Evolutionary conservation across 2,329 filamentous ascomycete genomes (phyloP).

Genomic region (Fusarium redolens): DNA sequence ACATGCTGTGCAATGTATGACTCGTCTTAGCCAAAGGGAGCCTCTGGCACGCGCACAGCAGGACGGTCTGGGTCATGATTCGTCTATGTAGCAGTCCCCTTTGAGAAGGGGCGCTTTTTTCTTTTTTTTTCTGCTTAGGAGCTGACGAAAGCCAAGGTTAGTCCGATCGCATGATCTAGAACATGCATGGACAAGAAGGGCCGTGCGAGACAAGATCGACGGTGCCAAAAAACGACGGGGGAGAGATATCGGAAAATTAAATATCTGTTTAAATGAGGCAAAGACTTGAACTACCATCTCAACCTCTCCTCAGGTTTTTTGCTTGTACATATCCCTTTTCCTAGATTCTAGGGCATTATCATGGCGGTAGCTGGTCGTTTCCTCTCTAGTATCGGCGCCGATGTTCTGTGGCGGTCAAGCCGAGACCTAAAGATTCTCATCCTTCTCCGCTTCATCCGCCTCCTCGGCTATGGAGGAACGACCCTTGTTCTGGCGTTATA

Average conservation of each 20-base stretch:
- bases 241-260: background rate
- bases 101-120: constrained; percentile 8
- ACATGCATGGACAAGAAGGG: background rate
- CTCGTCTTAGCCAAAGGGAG: constrained; percentile 17
- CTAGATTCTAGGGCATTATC: background rate
- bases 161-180: constrained; percentile 7
- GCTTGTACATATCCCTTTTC: background rate
- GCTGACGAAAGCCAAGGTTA: background rate
- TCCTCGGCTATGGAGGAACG: constrained; percentile 38
- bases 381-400: constrained; percentile 36
- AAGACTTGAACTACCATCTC: background rate
- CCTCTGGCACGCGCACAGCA: background rate
- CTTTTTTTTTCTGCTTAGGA: background rate
- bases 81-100: background rate
- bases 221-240: background rate
- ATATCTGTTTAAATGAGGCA: background rate
- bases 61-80: constrained; percentile 6
- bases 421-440: constrained; percentile 37
- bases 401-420: constrained; percentile 33
- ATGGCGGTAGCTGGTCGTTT: background rate
- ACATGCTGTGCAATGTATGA: constrained; percentile 10
- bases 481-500: constrained; percentile 38
- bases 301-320: no score
- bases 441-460: constrained; percentile 33
- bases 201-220: constrained; percentile 4